Conservation (phyloP, 192 early-diverging fungal genomes). For the Gamsiella multidivaricata region DNA sequence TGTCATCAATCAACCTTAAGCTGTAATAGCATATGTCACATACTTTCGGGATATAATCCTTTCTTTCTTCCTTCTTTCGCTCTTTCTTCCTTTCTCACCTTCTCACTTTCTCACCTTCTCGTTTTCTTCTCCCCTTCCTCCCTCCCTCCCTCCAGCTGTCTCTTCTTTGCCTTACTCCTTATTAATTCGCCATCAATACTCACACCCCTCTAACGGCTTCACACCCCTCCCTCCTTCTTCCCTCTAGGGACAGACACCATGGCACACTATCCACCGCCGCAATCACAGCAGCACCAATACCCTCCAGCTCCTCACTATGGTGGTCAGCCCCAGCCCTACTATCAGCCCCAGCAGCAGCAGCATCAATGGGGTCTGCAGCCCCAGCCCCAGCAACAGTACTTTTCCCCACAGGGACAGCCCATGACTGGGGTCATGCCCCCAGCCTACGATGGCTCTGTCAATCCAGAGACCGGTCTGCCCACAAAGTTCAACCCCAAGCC, state of each 20-base stretch:
- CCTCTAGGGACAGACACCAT: background rate
- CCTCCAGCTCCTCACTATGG: slow-evolving; percentile 30
- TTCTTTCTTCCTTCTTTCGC: background rate
- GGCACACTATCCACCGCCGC: slow-evolving; percentile 21
- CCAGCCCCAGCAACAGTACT: slow-evolving; percentile 22
- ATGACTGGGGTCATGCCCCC: slow-evolving; percentile 21
- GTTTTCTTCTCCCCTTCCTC: background rate
- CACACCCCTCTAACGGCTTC: no score
- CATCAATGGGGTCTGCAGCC: slow-evolving; percentile 29
- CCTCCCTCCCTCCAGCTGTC: background rate
- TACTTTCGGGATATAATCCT: slow-evolving; percentile 7
- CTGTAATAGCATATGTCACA: background rate
- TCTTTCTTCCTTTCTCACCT: slow-evolving; percentile 3
- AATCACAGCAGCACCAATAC: slow-evolving; percentile 14
- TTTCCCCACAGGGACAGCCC: slow-evolving; percentile 24
- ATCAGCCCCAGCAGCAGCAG: slow-evolving; percentile 24
- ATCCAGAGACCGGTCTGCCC: slow-evolving; percentile 47
- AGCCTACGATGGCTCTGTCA: slow-evolving; percentile 33
- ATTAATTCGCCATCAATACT: background rate
- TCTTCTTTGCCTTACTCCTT: background rate
- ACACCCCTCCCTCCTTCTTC: background rate
- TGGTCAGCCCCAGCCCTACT: slow-evolving; percentile 38
- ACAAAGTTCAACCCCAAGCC: slow-evolving; percentile 56
- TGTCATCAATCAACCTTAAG: background rate
- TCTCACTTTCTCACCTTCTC: background rate